Conservation (phyloP, 2,329 filamentous ascomycete species). For the Moelleriella libera region DNA sequence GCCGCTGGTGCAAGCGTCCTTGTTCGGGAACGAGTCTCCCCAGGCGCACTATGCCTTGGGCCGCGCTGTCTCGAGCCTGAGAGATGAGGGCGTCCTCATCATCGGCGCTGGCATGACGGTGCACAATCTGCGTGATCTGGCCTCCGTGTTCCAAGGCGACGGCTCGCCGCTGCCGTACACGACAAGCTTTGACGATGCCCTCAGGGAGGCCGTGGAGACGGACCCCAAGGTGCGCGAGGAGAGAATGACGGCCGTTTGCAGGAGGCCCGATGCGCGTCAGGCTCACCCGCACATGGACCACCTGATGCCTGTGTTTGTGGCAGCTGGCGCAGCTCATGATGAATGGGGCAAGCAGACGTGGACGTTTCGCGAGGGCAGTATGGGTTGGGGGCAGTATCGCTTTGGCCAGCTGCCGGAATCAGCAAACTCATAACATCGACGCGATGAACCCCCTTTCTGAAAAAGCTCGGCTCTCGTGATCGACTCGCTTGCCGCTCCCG, state of each 20-base stretch:
- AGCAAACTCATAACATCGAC: neutral
- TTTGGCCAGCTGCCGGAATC: constrained; percentile 23
- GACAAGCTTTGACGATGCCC: constrained; percentile 50
- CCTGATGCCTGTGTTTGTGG: constrained; percentile 32
- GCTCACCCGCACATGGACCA: constrained; percentile 36
- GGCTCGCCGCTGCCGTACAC: constrained; percentile 38
- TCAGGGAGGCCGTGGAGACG: constrained; percentile 49
- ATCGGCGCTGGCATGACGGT: constrained; percentile 64
- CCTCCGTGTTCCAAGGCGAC: constrained; percentile 17
- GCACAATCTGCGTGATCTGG: constrained; percentile 48
- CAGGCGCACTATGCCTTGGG: constrained; percentile 55
- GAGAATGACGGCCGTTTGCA: constrained; percentile 22
- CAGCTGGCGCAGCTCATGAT: constrained; percentile 29
- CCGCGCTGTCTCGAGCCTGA: constrained; percentile 47
- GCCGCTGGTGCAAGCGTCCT: constrained; percentile 59
- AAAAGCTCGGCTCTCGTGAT: no score
- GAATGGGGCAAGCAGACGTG: constrained; percentile 27
- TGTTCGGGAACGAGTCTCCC: constrained; percentile 51
- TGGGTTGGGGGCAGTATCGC: constrained; percentile 32
- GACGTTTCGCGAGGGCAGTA: constrained; percentile 27
- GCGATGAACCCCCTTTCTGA: neutral
- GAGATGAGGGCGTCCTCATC: constrained; percentile 53
- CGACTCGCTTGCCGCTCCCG: no score
- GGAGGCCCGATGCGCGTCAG: constrained; percentile 28
- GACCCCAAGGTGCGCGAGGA: constrained; percentile 21